A percentile compares a stretch with the other conserved stretches of the same genome.
These are phyloP conservation scores for Penicillium sp. DNA, from an alignment of 2,329 filamentous ascomycete species.

Conservation along the genomic window DNA sequence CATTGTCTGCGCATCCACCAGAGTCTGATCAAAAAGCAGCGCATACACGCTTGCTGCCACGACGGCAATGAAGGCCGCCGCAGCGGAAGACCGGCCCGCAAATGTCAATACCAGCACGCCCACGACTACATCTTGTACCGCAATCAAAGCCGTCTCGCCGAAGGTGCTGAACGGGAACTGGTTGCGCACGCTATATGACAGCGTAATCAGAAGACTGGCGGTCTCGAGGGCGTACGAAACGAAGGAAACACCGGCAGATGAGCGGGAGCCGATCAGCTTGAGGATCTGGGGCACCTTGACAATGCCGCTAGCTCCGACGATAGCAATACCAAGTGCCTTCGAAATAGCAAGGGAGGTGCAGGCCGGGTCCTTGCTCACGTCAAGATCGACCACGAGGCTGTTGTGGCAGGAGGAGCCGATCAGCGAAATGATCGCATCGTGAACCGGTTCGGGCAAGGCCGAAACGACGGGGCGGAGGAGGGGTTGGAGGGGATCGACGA, in stretches of 20 bases:
- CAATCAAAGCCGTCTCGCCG: slow-evolving; percentile 86
- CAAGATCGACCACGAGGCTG: slow-evolving; percentile 73
- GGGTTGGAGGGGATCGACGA: slow-evolving; percentile 34
- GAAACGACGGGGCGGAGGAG: slow-evolving; percentile 55
- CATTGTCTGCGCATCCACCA: no score
- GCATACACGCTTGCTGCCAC: slow-evolving; percentile 61
- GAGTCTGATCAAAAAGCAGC: slow-evolving; percentile 57
- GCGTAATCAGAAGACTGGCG: slow-evolving; percentile 70
- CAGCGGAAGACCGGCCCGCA: slow-evolving; percentile 57
- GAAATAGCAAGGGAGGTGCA: slow-evolving; percentile 86
- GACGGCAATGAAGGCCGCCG: slow-evolving; percentile 68
- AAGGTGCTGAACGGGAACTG: slow-evolving; percentile 93
- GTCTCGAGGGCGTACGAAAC: slow-evolving; percentile 90
- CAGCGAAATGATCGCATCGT: slow-evolving; percentile 66
- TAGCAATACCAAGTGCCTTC: slow-evolving; percentile 86
- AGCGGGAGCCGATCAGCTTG: slow-evolving; percentile 74
- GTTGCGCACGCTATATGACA: slow-evolving; percentile 86
- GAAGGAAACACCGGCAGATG: slow-evolving; percentile 76
- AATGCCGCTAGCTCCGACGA: slow-evolving; percentile 78
- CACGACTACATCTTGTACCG: slow-evolving; percentile 86
- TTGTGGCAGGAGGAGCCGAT: slow-evolving; percentile 79
- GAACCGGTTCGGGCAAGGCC: slow-evolving; percentile 64
- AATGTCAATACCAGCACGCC: slow-evolving; percentile 78
- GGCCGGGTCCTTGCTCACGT: slow-evolving; percentile 59
- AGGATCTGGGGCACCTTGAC: slow-evolving; percentile 96